Evolutionary conservation across 768 basidiomycete genomes (phyloP).

Genomic region (Phanerochaete sordida): DNA sequence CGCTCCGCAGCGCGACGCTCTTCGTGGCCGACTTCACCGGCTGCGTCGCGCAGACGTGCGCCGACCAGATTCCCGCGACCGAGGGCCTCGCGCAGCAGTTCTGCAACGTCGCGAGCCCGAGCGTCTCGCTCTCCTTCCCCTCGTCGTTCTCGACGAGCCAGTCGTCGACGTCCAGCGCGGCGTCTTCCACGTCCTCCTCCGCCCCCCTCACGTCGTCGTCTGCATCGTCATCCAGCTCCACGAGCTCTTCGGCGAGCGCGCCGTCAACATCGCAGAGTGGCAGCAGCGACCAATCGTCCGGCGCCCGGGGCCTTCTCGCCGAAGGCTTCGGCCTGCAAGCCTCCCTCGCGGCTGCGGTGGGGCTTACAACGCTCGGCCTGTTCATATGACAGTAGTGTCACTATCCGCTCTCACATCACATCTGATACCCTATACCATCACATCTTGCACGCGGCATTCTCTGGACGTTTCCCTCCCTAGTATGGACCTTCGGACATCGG

Average conservation of each 20-base stretch:
- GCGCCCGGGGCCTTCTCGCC: not conserved
- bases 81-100: conserved; percentile 13
- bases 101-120: conserved; percentile 14
- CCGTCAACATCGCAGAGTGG: not conserved
- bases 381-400: not conserved
- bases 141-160: not conserved
- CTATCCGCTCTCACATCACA: not conserved
- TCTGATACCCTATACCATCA: conserved; percentile 2
- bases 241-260: not conserved
- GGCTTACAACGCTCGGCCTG: not conserved
- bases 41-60: conserved; percentile 7
- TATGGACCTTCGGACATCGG: not conserved
- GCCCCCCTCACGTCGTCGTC: conserved; percentile 2
- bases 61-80: conserved; percentile 5
- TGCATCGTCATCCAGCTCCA: not conserved
- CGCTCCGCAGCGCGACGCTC: conserved; percentile 6
- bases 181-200: not conserved
- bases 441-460: not conserved
- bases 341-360: not conserved
- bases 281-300: not conserved
- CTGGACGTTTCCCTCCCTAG: not conserved
- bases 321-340: not conserved
- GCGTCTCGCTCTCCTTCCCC: conserved; percentile 13
- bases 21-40: conserved; percentile 4
- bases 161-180: not conserved